Evolutionary conservation across 495 filamentous ascomycete genomes (phyloP), one percentile per base, ranked within the genome.

Genomic region (Neurospora sp.): DNA sequence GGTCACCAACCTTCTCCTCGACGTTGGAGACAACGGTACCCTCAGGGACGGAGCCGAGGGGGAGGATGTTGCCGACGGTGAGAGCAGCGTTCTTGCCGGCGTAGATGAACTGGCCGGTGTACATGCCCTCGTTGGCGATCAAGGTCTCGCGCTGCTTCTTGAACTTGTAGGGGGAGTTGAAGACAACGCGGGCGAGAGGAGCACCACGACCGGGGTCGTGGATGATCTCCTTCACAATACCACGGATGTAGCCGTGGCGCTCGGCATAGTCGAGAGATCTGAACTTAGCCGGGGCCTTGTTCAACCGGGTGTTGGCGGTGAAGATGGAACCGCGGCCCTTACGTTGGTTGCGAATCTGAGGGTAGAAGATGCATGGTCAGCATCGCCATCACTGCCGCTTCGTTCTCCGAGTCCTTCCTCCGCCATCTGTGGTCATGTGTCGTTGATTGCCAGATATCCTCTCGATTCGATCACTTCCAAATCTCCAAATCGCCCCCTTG

Each of bases 121-220:
- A 99, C 95, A 98, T 97, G 87, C 96, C 96, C 89, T 99, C 96
- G 86, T 98, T 98, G 84, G 96, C 96, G 82, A 99, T 98, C 90
- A 99, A 97, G 75, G 96, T 96, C 91, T 93, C 94, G 83, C 90
- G 94, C 83, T 90, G 85, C 84, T 92, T 89, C 88, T 92, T 93
- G 89, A 90, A 96, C 84, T 90, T 89, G 90, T 96, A 83, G 76
- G 93, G 91, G 83, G 96, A 91, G 77, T 94, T 94, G 92, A 99
- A 99, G 80, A 89, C 86, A 79, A 99, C 94, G 83, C 93, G 93
- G 83, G 96, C 95, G 80, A 99, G 91, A 78, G 96, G 96, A 84
- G 96, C 96, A 86, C 96, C 96, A 86, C 96, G 94, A 80, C 96
- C 96, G 74, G 96, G 90, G 85, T 99, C 96, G 90, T 99, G 96